phyloP scores from a whole-genome alignment of 2,329 filamentous ascomycete genomes.

The Aschersonia sp. region DNA sequence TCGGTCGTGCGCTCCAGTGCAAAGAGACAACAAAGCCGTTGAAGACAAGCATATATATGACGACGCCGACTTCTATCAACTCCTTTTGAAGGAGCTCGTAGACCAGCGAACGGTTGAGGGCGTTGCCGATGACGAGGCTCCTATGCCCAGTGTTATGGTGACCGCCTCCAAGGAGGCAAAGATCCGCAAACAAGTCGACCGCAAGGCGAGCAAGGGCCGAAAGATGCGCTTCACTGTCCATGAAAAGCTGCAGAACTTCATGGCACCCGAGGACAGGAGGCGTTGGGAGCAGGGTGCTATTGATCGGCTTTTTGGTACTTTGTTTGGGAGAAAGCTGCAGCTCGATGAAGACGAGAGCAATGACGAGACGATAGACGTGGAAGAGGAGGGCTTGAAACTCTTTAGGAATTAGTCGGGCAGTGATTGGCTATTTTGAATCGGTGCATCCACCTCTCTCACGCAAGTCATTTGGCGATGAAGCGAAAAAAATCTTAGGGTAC shows the following conservation, averaged over 20 bases:
- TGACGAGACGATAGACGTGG: constrained; percentile 36
- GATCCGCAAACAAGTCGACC: constrained; percentile 72
- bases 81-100: constrained; percentile 83
- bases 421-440: neutral
- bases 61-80: constrained; percentile 88
- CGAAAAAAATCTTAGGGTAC: too few relatives aligned
- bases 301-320: constrained; percentile 60
- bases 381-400: constrained; percentile 37
- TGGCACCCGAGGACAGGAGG: constrained; percentile 77
- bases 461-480: too few relatives aligned
- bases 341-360: constrained; percentile 44
- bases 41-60: constrained; percentile 64
- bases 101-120: constrained; percentile 70
- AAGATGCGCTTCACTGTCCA: constrained; percentile 92
- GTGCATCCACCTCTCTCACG: too few relatives aligned
- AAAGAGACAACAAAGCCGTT: constrained; percentile 41
- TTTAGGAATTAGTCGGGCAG: constrained; percentile 21
- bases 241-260: constrained; percentile 96
- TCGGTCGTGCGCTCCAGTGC: constrained; percentile 62
- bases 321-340: constrained; percentile 57
- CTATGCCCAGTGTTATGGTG: constrained; percentile 43
- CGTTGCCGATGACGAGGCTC: constrained; percentile 29
- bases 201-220: constrained; percentile 85
- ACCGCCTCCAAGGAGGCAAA: constrained; percentile 64
- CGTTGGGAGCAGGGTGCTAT: constrained; percentile 70